Conservation (phyloP, 31 red algal genomes). For the Asparagopsis taxiformis region DNA sequence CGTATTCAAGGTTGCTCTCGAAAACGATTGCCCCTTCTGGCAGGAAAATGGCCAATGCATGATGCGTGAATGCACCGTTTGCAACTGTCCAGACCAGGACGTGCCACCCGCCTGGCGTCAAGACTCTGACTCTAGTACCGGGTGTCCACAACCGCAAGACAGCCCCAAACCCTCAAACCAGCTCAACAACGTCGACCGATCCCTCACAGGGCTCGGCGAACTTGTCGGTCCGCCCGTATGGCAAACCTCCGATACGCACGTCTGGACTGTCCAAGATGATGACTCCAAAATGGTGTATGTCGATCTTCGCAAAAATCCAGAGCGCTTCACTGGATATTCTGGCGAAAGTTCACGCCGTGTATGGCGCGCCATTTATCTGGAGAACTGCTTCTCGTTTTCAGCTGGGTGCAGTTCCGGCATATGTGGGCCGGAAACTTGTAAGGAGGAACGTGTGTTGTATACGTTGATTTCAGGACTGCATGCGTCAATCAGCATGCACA, state of each 20-base stretch:
- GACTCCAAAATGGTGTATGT: slow-evolving; percentile 79
- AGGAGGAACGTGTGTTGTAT: slow-evolving; percentile 93
- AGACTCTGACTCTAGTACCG: not conserved
- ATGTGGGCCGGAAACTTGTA: slow-evolving; percentile 70
- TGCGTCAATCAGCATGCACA: slow-evolving; percentile 95
- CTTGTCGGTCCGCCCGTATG: slow-evolving; percentile 36
- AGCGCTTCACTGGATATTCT: slow-evolving; percentile 91
- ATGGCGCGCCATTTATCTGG: slow-evolving; percentile 91
- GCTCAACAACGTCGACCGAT: slow-evolving; percentile 85
- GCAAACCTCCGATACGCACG: slow-evolving; percentile 60
- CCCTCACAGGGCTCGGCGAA: slow-evolving; percentile 46
- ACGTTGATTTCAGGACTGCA: slow-evolving; percentile 89
- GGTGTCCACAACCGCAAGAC: slow-evolving; percentile 6
- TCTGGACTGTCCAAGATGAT: slow-evolving; percentile 87
- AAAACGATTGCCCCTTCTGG: slow-evolving; percentile 94
- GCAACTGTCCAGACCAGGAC: slow-evolving; percentile 69
- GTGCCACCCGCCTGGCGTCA: slow-evolving; percentile 74
- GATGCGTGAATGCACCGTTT: slow-evolving; percentile 86
- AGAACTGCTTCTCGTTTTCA: slow-evolving; percentile 90
- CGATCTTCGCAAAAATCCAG: slow-evolving; percentile 84
- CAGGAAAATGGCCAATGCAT: slow-evolving; percentile 74
- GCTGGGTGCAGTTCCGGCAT: slow-evolving; percentile 49
- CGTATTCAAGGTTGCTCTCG: slow-evolving; percentile 84
- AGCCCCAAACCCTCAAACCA: not conserved
- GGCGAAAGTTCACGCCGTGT: slow-evolving; percentile 64